Evolutionary conservation across 306 rosid genomes (phyloP).

Genomic region (Vigna trinervia): DNA sequence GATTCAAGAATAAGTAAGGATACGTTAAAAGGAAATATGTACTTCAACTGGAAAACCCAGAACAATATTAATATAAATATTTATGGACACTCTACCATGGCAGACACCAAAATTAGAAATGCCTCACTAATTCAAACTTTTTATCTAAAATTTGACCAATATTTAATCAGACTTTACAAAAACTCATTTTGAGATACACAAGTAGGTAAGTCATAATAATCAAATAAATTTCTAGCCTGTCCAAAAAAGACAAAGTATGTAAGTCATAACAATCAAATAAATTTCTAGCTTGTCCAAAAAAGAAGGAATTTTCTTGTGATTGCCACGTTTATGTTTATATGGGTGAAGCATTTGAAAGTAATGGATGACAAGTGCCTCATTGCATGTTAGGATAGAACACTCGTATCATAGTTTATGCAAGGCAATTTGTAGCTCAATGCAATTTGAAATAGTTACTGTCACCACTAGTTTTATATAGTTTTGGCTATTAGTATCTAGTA

Average conservation of each 20-base stretch:
- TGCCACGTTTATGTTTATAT: background rate
- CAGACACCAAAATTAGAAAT: background rate
- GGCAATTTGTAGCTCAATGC: background rate
- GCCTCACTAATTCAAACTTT: background rate
- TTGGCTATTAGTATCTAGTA: background rate
- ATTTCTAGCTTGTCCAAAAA: background rate
- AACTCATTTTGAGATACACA: background rate
- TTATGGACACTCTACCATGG: background rate
- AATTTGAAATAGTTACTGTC: background rate
- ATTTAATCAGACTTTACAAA: background rate
- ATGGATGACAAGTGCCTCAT: background rate
- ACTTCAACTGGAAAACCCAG: background rate
- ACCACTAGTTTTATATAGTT: background rate
- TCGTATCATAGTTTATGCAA: background rate
- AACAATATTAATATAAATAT: background rate
- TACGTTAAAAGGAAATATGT: background rate
- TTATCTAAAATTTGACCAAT: background rate
- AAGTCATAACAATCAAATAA: background rate
- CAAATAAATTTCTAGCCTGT: background rate
- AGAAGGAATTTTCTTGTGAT: background rate
- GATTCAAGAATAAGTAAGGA: conserved; percentile 21
- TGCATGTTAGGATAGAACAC: background rate
- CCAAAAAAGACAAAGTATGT: background rate
- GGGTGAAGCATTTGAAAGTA: background rate
- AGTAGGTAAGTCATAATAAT: background rate